A percentile compares a stretch with the other conserved stretches of the same genome.
phyloP scores from a whole-genome alignment of 2,329 filamentous ascomycete genomes.

The Alternaria atra region DNA sequence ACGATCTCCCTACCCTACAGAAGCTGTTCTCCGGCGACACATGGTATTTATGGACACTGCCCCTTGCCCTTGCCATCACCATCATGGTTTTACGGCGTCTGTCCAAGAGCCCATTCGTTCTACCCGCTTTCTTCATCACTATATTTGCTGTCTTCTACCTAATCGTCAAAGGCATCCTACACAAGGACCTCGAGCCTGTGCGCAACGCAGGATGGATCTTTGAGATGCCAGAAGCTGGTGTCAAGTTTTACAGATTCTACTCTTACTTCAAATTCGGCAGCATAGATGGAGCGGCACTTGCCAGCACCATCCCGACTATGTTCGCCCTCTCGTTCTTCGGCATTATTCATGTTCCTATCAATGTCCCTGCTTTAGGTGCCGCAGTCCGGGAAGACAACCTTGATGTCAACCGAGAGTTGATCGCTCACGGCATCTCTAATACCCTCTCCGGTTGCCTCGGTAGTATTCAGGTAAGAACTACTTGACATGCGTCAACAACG shows the following conservation, averaged over 20 bases:
- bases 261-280: conserved; percentile 87
- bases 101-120: conserved; percentile 81
- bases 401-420: conserved; percentile 88
- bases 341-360: conserved; percentile 96
- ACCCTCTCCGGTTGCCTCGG: conserved; percentile 85
- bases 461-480: conserved; percentile 72
- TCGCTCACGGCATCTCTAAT: conserved; percentile 93
- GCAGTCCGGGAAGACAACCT: conserved; percentile 92
- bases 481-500: fast-evolving
- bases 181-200: conserved; percentile 71
- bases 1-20: conserved; percentile 77
- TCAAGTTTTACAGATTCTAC: conserved; percentile 98
- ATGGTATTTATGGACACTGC: conserved; percentile 82
- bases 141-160: conserved; percentile 83
- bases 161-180: conserved; percentile 74
- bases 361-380: conserved; percentile 91
- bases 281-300: conserved; percentile 83
- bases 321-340: conserved; percentile 97
- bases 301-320: conserved; percentile 91
- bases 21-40: conserved; percentile 79
- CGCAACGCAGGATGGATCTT: conserved; percentile 89
- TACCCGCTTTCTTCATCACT: conserved; percentile 84
- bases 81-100: conserved; percentile 80
- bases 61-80: conserved; percentile 76
- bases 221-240: conserved; percentile 79